These are phyloP conservation scores for Esteya vermicola DNA, from an alignment of 2,329 filamentous ascomycete genomes.

Conservation along the genomic window DNA sequence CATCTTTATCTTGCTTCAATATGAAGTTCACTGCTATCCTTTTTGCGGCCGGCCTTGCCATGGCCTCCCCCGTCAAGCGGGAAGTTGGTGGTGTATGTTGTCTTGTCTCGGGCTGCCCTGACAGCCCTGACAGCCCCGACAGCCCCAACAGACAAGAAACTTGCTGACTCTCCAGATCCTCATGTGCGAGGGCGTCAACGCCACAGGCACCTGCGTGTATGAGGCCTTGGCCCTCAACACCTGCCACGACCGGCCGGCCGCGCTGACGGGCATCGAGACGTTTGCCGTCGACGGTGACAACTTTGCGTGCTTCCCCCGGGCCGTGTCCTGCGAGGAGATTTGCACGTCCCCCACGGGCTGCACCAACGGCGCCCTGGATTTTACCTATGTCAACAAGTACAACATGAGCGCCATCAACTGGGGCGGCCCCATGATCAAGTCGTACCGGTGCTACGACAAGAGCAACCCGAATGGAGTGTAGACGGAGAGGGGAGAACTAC, in stretches of 20 bases:
- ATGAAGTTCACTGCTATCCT: conserved; percentile 9
- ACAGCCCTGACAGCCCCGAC: no score
- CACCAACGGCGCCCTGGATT: conserved; percentile 33
- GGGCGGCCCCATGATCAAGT: conserved; percentile 22
- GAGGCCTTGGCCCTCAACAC: conserved; percentile 25
- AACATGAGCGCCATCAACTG: conserved; percentile 30
- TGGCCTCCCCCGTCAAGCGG: conserved; percentile 21
- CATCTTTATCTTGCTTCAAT: neutral
- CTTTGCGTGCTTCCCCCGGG: conserved; percentile 33
- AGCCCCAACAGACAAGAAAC: no score
- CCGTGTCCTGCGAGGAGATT: conserved; percentile 23
- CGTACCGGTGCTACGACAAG: conserved; percentile 20
- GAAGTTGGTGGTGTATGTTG: conserved; percentile 31
- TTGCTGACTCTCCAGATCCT: conserved; percentile 23
- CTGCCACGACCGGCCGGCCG: conserved; percentile 29
- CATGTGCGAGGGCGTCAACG: conserved; percentile 34
- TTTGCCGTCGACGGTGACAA: conserved; percentile 35
- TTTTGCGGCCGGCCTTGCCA: conserved; percentile 4
- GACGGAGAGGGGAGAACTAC: neutral
- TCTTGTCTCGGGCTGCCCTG: neutral
- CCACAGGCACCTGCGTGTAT: conserved; percentile 31
- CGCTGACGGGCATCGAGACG: conserved; percentile 27
- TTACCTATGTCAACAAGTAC: conserved; percentile 29
- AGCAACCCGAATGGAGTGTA: conserved; percentile 3
- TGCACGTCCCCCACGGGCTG: conserved; percentile 38